Evolutionary conservation across 202 grass and related monocot genomes (phyloP), one percentile per base, ranked within the genome.

Genomic region (Eragrostis tef): DNA sequence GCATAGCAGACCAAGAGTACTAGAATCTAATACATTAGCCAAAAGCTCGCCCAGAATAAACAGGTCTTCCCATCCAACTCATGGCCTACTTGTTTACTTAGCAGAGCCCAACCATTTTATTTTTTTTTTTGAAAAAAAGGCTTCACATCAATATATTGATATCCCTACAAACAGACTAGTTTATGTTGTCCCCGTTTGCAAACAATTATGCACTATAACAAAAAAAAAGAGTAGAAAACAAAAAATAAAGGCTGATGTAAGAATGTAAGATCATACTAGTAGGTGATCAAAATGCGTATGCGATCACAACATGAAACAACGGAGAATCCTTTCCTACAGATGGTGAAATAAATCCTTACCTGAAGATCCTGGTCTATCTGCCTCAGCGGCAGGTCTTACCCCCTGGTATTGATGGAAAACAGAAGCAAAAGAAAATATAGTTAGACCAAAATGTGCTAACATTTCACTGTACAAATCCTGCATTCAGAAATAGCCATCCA

Each of bases 311-410:
- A 15, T 41, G 16, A 24, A 63, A 74, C 2, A 79, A 49, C 9
- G 47, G 34, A 65, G 19, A 39, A 6, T 4, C 34, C 34, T 39
- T 39, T 31, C 44, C 29, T 2, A 36, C 12, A n/a, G 26, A 64
- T 17, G 58, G 73, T 76, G 17, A 36, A 20, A 9, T 34, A 61
- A 86, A 66, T 71, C 58, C 56, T 91, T 90, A 98, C 96, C 96
- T 70, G 96, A 91, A 69, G 96, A 93, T 68, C 92, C 82, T 71
- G 88, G 93, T 82, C 96, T 90, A 52, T 98, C 96, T 48, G 86
- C 64, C 77, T 98, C 92, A 57, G 80, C 70, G 85, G 70, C 53
- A 83, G 89, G 80, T 45, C 83, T 91, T 85, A 85, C 87, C 48
- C 84, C 88, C 88, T 91, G 80, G 34, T 84, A 64, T 68, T 53